Base-by-base conservation (phyloP, 2,329 filamentous ascomycete genomes). In the Beauveria scarabaeidicola region DNA sequence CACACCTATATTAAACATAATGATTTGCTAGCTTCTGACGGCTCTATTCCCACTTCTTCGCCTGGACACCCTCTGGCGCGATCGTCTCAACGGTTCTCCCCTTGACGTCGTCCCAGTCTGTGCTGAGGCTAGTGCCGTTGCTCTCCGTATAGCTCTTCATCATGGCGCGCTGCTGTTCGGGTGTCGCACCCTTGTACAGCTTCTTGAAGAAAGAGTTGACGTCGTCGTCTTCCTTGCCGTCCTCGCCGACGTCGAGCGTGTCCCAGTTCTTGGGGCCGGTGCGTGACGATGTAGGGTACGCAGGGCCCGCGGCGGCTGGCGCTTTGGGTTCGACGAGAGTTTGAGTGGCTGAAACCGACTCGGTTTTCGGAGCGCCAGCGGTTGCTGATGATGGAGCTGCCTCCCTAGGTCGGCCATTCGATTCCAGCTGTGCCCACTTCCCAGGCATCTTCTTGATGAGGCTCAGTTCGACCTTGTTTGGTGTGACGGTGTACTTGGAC, bases 121-220 rank as follows among this genome's bases (percentile, higher is more conserved):
- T 99, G 73, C 91, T 97, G 53, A 99, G 76, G 3, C 89, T 83
- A 0, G 94, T 99, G 5, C 94, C 94, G 66, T 95, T 94, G 73
- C 92, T 97, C 78, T 99, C 93, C 15, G 85, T 81, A 69, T 90
- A 97, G 69, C 90, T 96, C 83, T 99, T 99, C 85, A 95, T 90
- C 94, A 99, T 99, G 9, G 94, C 94, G 2, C 91, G 85, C 69
- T 86, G 85, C 61, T 90, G 90, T 66, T 99, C 93, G 0, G 87
- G 84, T 52, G 88, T 85, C 0, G 90, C 86, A 40, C 78, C 79
- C 63, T 88, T 85, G 75, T 93, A 97, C 1, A 99, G 78, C 68
- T 88, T 86, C 79, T 95, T 94, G 79, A 99, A 99, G 75, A 97
- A 97, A 11, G 73, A 70, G 66, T 95, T 88, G 9, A 91, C 85